Evolutionary conservation across 805 yeast genomes (phyloP), one percentile per base, ranked within the genome.

Genomic region (Kregervanrija pseudodelftensis): DNA sequence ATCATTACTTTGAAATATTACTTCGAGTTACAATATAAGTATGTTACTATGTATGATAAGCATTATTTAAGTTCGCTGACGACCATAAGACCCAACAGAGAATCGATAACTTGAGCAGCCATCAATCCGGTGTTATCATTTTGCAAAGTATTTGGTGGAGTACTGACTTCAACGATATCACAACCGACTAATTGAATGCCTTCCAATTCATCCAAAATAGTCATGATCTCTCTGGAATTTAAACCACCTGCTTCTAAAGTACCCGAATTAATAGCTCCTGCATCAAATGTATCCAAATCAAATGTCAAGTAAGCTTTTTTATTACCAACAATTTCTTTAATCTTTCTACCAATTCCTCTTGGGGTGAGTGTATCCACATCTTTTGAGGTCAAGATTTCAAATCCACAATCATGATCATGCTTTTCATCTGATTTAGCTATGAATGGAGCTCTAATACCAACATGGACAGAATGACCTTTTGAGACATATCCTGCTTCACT

Each of bases 211-310:
- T 85, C 81, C 37, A 84, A 52, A 17, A 83, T 61, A 7, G 72
- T 65, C 48, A 81, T 70, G 33, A 83, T 64, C 57, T 84, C 91
- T 39, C 91, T 68, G 0, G 82, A 67, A 11, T 79, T 72, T 70
- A 82, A 75, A 2, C 93, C 93, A 12, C 89, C 93, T 4, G 74
- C 77, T 57, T 84, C 93, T 52, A 82, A 76, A 4, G 93, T 84
- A 9, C 93, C 93, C 0, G 91, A 83, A 1, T 85, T 90, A 12
- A 90, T 85, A 3, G 87, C 87, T 41, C 70, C 65, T 0, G 89
- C 89, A 56, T 84, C 93, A 48, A 84, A 67, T 2, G 80, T 84
- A 57, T 81, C 88, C 39, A 78, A 72, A 58, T 73, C 77, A 32
- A 73, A 68, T 0, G 73, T 61, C 5, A 73, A 58, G 52, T 73